Percentiles rank a stretch among this genome's conserved stretches.
These are phyloP conservation scores for Populus hybrid DNA, from an alignment of 441 rosid genomes.

Conservation along the genomic window DNA sequence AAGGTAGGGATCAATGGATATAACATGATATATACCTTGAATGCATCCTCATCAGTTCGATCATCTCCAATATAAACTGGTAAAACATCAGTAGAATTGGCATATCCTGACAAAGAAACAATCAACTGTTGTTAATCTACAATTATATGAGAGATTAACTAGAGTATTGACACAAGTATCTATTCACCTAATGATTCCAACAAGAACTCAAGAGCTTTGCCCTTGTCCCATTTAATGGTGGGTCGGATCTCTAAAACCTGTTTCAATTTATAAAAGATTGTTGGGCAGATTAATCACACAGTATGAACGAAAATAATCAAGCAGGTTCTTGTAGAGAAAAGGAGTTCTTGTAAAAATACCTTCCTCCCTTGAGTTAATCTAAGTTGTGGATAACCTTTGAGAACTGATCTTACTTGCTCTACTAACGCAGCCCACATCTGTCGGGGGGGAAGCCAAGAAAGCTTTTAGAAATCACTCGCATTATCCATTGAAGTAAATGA, in stretches of 20 bases:
- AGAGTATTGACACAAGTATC: not conserved
- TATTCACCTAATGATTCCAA: constrained; percentile 71
- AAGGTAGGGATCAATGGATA: not conserved
- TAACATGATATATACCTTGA: constrained; percentile 45
- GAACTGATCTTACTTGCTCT: constrained; percentile 53
- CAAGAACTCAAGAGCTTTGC: constrained; percentile 88
- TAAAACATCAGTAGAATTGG: constrained; percentile 52
- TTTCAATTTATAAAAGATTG: constrained; percentile 7
- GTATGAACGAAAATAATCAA: not conserved
- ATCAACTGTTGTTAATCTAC: not conserved
- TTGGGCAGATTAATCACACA: constrained; percentile 4
- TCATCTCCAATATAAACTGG: constrained; percentile 83
- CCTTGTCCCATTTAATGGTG: constrained; percentile 87
- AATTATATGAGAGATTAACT: not conserved
- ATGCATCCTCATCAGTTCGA: constrained; percentile 78
- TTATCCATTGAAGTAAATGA: not conserved
- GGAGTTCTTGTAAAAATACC: constrained; percentile 31
- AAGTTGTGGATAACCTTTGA: constrained; percentile 55
- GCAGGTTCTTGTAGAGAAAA: not conserved
- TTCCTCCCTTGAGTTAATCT: constrained; percentile 61
- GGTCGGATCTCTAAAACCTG: constrained; percentile 94
- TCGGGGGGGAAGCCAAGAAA: not conserved
- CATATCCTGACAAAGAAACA: constrained; percentile 48
- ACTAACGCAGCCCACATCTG: constrained; percentile 41
- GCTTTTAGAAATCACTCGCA: not conserved